Percentiles rank a stretch among this genome's conserved stretches.
These are phyloP conservation scores for Candida pseudoglaebosa DNA, from an alignment of 805 yeast genomes.

Conservation along the genomic window DNA sequence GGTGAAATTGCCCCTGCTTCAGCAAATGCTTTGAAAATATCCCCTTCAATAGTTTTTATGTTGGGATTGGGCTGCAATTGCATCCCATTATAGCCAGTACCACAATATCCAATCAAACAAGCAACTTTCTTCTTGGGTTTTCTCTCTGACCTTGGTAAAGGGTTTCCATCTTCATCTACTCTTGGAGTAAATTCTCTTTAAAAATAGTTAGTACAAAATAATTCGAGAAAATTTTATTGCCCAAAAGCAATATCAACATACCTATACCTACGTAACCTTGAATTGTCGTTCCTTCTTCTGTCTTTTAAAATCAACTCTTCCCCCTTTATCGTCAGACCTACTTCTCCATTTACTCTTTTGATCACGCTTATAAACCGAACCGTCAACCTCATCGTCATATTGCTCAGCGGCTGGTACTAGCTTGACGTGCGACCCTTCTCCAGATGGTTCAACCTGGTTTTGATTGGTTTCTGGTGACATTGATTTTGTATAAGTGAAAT, in stretches of 20 bases:
- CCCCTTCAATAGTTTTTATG: conserved; percentile 85
- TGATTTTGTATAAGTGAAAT: conserved; percentile 2
- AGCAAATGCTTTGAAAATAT: conserved; percentile 75
- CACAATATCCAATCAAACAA: conserved; percentile 88
- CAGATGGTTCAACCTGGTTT: background rate
- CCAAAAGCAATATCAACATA: background rate
- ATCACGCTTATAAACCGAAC: conserved; percentile 38
- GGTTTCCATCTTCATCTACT: conserved; percentile 62
- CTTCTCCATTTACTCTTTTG: conserved; percentile 32
- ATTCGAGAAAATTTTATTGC: background rate
- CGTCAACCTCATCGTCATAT: conserved; percentile 32
- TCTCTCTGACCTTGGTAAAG: conserved; percentile 54
- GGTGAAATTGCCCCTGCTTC: conserved; percentile 84
- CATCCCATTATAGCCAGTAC: conserved; percentile 96
- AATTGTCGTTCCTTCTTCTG: conserved; percentile 23
- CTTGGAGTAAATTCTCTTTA: conserved; percentile 35
- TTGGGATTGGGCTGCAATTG: conserved; percentile 79
- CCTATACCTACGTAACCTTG: conserved; percentile 56
- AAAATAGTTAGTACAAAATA: conserved; percentile 5
- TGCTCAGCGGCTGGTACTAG: conserved; percentile 4
- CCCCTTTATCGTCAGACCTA: conserved; percentile 17
- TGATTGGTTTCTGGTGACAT: conserved; percentile 5
- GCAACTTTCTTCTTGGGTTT: conserved; percentile 90
- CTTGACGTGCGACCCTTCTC: background rate
- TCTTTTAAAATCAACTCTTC: conserved; percentile 15